Evolutionary conservation across 1,139 yeast species (phyloP), one percentile per base, ranked within the genome.

Genomic region (Kodamaea sp.): DNA sequence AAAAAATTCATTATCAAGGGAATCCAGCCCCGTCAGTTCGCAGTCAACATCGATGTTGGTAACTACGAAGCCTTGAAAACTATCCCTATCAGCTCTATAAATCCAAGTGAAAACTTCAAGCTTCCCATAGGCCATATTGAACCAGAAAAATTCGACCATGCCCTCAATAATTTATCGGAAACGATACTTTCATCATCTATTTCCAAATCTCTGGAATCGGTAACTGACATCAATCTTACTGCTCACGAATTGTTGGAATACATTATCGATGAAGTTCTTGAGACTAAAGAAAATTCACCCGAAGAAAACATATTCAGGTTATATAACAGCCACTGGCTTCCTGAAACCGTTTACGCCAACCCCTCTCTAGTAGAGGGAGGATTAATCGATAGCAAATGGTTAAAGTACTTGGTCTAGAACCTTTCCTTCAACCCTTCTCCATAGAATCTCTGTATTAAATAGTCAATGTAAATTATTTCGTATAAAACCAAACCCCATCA

Each of bases 1-100:
- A 82, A 87, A 52, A 83, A 83, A 57, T 92, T 92, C 53, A 88
- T 92, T 31, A 90, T 92, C 50, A 86, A 86, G 61, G 98, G 98
- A 7, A 87, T 92, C 28, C 61, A 57, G 41, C 76, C 76, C 10
- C 59, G 76, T 34, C 75, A 67, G 41, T 65, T 61, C 47, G 70
- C 66, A 2, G 75, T 68, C 13, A 58, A 57, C 41, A 64, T 70
- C 22, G 76, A 70, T 31, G 59, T 61, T 4, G 76, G 68, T 3
- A 70, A 69, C 47, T 70, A 67, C 40, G 76, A 70, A 43, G 76
- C 76, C 2, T 56, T 70, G 39, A 62, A 57, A 41, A 61, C 49
- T 1, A 35, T 33, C 9, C 39, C 41, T 5, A 29, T 38, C 19
- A 35, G 32, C 20, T 36, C 42, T 9, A 34, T 32, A 22, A 36